These are phyloP conservation scores for Acer saccharum DNA, from an alignment of 345 rosid species.

Conservation along the genomic window DNA sequence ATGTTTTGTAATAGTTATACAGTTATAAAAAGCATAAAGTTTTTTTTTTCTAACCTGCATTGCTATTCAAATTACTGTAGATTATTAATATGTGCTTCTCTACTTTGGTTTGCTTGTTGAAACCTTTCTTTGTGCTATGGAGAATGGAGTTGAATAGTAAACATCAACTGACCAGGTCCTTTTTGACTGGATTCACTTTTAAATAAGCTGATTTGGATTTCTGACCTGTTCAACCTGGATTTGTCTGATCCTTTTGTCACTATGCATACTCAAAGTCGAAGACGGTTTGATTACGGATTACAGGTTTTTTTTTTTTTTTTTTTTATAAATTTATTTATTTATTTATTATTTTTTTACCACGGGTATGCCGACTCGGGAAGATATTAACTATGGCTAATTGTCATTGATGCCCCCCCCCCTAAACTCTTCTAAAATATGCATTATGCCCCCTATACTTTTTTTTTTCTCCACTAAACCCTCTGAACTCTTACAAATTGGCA, in stretches of 20 bases:
- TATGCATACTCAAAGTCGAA: neutral
- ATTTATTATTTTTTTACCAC: too few relatives aligned
- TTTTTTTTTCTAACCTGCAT: neutral
- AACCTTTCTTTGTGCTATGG: neutral
- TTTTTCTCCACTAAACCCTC: too few relatives aligned
- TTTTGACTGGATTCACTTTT: neutral
- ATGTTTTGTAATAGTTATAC: neutral
- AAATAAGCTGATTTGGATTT: neutral
- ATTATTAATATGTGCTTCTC: neutral
- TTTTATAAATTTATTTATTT: too few relatives aligned
- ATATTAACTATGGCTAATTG: too few relatives aligned
- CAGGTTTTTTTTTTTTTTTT: too few relatives aligned
- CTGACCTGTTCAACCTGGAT: neutral
- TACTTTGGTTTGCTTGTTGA: neutral
- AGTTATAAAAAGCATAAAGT: neutral
- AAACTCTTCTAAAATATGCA: too few relatives aligned
- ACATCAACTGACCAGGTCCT: neutral
- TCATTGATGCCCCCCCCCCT: too few relatives aligned
- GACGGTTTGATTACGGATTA: too few relatives aligned
- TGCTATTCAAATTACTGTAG: neutral
- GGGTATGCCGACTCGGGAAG: too few relatives aligned
- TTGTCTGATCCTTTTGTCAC: neutral
- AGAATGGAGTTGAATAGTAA: too few relatives aligned
- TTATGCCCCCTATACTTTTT: too few relatives aligned
- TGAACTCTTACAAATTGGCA: too few relatives aligned